These are phyloP conservation scores for Raddia distichophylla DNA, from an alignment of 176 grass and related monocot species.

Conservation along the genomic window DNA sequence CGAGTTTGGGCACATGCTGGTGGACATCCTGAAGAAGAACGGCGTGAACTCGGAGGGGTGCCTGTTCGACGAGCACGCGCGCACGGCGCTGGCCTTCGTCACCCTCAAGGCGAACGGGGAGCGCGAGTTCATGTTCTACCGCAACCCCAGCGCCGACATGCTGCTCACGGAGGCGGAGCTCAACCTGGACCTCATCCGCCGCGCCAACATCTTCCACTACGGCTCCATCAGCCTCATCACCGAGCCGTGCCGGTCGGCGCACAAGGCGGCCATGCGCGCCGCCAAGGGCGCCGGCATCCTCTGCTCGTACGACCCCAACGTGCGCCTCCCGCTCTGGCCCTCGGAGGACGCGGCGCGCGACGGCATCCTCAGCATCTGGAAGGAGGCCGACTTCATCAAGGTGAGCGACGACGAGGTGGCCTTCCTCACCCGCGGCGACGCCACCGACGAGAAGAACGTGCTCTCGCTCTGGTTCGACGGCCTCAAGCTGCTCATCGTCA, in stretches of 20 bases:
- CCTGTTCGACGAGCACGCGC: slow-evolving; percentile 74
- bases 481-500: slow-evolving; percentile 86
- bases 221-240: slow-evolving; percentile 90
- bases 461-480: slow-evolving; percentile 84
- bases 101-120: slow-evolving; percentile 77
- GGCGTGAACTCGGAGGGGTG: slow-evolving; percentile 64
- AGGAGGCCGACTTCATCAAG: slow-evolving; percentile 94
- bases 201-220: slow-evolving; percentile 85
- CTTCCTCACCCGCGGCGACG: slow-evolving; percentile 75
- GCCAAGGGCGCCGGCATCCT: slow-evolving; percentile 73
- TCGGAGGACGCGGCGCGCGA: slow-evolving; percentile 59
- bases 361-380: slow-evolving; percentile 86
- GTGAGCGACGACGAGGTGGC: slow-evolving; percentile 92
- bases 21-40: slow-evolving; percentile 81
- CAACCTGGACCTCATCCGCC: slow-evolving; percentile 68
- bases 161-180: slow-evolving; percentile 81
- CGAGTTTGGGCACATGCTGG: slow-evolving; percentile 93
- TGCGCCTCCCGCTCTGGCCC: slow-evolving; percentile 83
- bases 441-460: slow-evolving; percentile 64
- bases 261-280: slow-evolving; percentile 82
- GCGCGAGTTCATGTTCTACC: slow-evolving; percentile 99
- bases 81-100: slow-evolving; percentile 85
- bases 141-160: slow-evolving; percentile 99
- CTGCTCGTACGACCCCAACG: slow-evolving; percentile 91
- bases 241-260: slow-evolving; percentile 74